Evolutionary conservation across 2,329 filamentous ascomycete genomes (phyloP), one percentile per base, ranked within the genome.

Genomic region (Camptophora hylomeconis): DNA sequence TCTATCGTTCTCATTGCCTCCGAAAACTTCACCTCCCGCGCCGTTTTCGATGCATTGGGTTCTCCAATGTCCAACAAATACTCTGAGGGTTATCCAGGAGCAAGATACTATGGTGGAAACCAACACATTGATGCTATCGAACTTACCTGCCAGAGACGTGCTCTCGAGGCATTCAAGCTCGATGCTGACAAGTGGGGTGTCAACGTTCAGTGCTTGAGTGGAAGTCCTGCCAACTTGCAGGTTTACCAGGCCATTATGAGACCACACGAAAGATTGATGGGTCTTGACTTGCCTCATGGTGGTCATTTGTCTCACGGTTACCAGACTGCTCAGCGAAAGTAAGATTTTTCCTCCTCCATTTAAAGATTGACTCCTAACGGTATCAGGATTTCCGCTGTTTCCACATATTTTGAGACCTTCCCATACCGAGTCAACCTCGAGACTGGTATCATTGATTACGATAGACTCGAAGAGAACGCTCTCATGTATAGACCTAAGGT

Each of bases 51-150:
- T 65, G 82, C 84, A 18, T 65, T 93, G 36, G 84, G 84, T 42
- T 92, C 83, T 64, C 79, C 86, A 30, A 93, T 93, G 84, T 84
- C 92, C 57, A 93, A 95, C 60, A 95, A 98, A 57, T 98, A 98
- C 62, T 95, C 89, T 0, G 89, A 98, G 58, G 89, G 89, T 28
- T 98, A 98, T 49, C 89, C 87, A 17, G 89, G 89, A 32, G 87
- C 87, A 37, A 71, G 87, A 51, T 95, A 95, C 63, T 95, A 95
- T 52, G 87, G 87, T 30, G 87, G 87, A 41, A 95, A 95, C 56
- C 80, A 94, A 58, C 84, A 86, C 56, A 95, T 95, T 49, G 87
- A 95, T 50, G 72, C 83, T 49, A 73, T 87, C 5, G 87, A 95
- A 62, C 66, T 78, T 25, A 65, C 93, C 26, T 95, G 87, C 58